Evolutionary conservation across 257 asterid genomes (phyloP).

Genomic region (Ophiorrhiza pumila): DNA sequence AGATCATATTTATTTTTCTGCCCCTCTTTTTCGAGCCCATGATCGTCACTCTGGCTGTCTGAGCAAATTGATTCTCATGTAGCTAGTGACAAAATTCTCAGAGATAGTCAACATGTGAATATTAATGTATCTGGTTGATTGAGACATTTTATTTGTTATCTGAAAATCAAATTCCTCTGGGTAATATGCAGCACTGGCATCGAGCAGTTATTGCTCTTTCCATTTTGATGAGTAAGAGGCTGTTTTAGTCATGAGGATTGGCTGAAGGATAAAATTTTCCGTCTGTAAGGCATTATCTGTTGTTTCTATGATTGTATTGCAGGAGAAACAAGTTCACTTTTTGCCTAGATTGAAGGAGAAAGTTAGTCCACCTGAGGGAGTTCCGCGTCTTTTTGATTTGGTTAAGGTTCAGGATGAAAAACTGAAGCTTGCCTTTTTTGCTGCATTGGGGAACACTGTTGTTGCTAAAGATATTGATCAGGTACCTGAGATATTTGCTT

Average conservation of each 20-base stretch:
- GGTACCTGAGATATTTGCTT: constrained; percentile 30
- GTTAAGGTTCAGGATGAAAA: constrained; percentile 82
- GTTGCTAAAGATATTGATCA: constrained; percentile 81
- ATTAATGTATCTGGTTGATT: not conserved
- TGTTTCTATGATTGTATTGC: constrained; percentile 20
- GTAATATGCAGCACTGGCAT: not conserved
- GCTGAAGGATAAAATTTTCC: not conserved
- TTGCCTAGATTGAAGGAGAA: constrained; percentile 55
- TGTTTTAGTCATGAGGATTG: not conserved
- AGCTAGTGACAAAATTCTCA: not conserved
- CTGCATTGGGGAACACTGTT: constrained; percentile 75
- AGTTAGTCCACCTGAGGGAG: constrained; percentile 69
- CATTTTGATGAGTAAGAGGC: not conserved
- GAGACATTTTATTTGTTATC: not conserved
- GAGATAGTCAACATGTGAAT: not conserved
- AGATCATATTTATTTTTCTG: not conserved
- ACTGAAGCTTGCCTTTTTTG: constrained; percentile 86
- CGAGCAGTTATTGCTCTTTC: not conserved
- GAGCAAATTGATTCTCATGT: not conserved
- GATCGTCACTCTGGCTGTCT: not conserved
- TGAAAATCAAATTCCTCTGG: not conserved
- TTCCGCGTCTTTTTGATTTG: constrained; percentile 89
- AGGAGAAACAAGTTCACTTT: constrained; percentile 83
- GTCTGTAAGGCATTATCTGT: not conserved
- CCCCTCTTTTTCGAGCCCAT: not conserved